Conservation (phyloP, 2,329 filamentous ascomycete genomes). For the Epichloe elymi region DNA sequence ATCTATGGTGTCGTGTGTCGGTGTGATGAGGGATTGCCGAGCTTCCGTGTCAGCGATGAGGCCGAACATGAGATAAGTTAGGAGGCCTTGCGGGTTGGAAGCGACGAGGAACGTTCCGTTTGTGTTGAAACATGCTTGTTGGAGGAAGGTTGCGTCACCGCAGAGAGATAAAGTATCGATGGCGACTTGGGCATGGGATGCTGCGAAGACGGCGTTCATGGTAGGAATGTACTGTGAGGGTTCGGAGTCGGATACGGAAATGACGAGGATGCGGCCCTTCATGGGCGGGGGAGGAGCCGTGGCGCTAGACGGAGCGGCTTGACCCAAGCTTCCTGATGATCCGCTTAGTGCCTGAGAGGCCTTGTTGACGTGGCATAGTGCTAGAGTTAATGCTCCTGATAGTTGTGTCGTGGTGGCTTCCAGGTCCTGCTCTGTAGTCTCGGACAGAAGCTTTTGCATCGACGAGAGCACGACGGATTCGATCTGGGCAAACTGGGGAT, state of each 20-base stretch:
- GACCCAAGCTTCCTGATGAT: conserved; percentile 32
- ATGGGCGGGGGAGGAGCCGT: conserved; percentile 19
- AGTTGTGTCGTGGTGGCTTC: conserved; percentile 72
- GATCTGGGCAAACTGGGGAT: conserved; percentile 78
- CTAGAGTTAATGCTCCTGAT: conserved; percentile 79
- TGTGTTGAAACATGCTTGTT: conserved; percentile 65
- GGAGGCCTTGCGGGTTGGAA: conserved; percentile 52
- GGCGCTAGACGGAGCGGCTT: conserved; percentile 20
- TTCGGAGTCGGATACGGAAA: conserved; percentile 75
- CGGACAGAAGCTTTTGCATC: conserved; percentile 57
- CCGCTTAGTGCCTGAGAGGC: conserved; percentile 51
- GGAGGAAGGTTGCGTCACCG: conserved; percentile 79
- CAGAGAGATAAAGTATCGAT: conserved; percentile 85
- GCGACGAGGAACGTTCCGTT: conserved; percentile 42
- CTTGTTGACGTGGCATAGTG: conserved; percentile 84
- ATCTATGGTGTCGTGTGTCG: conserved; percentile 77
- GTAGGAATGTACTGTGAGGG: conserved; percentile 92
- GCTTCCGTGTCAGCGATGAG: conserved; percentile 57
- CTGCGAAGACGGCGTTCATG: conserved; percentile 97
- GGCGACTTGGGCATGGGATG: conserved; percentile 73
- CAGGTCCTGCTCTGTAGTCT: conserved; percentile 53
- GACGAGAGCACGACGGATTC: conserved; percentile 68
- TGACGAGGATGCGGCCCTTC: conserved; percentile 61
- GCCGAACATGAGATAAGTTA: conserved; percentile 91
- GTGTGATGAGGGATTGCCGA: conserved; percentile 54